Percentiles rank a stretch among this genome's conserved stretches.
Evolutionary conservation across 2,329 filamentous ascomycete genomes (phyloP).

Genomic region (Dothistroma septosporum): DNA sequence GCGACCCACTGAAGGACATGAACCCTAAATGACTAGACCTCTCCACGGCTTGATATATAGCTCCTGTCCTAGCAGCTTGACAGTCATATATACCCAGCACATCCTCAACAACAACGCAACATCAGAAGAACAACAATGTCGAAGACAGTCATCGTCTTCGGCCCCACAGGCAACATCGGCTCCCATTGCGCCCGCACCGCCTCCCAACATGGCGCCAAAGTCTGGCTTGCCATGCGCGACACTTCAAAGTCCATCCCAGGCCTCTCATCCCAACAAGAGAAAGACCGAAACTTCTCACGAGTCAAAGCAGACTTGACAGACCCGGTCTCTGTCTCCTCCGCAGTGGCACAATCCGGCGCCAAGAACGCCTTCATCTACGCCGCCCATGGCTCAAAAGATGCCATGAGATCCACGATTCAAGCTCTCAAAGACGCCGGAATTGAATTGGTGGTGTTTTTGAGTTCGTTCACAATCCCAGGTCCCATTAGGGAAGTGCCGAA

Average conservation of each 20-base stretch:
- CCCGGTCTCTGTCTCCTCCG: slow-evolving; percentile 39
- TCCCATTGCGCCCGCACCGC: slow-evolving; percentile 41
- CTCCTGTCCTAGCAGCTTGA: neutral
- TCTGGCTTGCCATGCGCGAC: slow-evolving; percentile 49
- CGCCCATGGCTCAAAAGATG: slow-evolving; percentile 33
- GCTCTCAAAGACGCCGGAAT: slow-evolving; percentile 47
- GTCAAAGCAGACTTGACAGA: slow-evolving; percentile 46
- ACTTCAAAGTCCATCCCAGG: slow-evolving; percentile 41
- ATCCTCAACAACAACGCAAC: neutral
- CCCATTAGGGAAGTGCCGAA: slow-evolving; percentile 25
- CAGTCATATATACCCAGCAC: neutral
- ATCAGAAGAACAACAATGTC: neutral
- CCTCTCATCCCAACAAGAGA: slow-evolving; percentile 31
- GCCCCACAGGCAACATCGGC: slow-evolving; percentile 48
- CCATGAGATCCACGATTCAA: slow-evolving; percentile 40
- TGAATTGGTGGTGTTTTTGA: slow-evolving; percentile 46
- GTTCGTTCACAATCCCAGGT: slow-evolving; percentile 36
- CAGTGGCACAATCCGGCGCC: slow-evolving; percentile 43
- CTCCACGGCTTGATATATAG: neutral
- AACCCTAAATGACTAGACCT: too few relatives aligned
- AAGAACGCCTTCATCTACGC: slow-evolving; percentile 50
- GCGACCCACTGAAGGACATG: neutral
- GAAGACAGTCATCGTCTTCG: slow-evolving; percentile 46
- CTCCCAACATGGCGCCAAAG: slow-evolving; percentile 40
- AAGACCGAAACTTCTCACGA: slow-evolving; percentile 34